These are phyloP conservation scores for Pseudopyricularia cyperi DNA, from an alignment of 2,329 filamentous ascomycete species.

Conservation along the genomic window DNA sequence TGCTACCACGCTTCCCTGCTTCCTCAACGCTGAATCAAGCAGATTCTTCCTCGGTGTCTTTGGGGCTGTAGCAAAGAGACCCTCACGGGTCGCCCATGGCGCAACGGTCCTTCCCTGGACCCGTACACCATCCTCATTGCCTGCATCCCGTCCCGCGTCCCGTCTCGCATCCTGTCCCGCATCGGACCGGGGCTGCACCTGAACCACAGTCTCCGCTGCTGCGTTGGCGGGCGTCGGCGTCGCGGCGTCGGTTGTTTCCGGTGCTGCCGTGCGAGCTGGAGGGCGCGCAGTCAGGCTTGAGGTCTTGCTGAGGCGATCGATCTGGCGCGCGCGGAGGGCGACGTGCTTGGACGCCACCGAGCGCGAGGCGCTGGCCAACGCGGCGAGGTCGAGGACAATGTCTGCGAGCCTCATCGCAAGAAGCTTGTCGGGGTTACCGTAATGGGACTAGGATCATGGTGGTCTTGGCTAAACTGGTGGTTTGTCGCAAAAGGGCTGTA, in stretches of 20 bases:
- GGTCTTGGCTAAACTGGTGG: background rate
- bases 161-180: no score
- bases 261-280: background rate
- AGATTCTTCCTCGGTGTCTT: background rate
- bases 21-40: background rate
- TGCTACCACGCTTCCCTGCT: constrained; percentile 14
- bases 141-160: background rate
- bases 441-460: background rate
- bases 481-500: background rate
- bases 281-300: constrained; percentile 27
- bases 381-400: constrained; percentile 54
- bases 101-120: background rate
- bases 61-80: background rate
- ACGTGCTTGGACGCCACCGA: constrained; percentile 52
- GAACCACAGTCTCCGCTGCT: background rate
- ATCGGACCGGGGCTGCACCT: background rate
- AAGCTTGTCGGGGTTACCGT: background rate
- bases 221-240: background rate
- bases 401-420: constrained; percentile 45
- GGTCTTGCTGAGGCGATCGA: constrained; percentile 34
- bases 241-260: background rate
- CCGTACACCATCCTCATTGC: background rate
- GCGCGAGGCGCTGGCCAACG: constrained; percentile 56
- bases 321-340: constrained; percentile 40
- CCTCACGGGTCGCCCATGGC: background rate